Base-by-base conservation (phyloP, 2,329 filamentous ascomycete genomes). In the Acarospora socialis region DNA sequence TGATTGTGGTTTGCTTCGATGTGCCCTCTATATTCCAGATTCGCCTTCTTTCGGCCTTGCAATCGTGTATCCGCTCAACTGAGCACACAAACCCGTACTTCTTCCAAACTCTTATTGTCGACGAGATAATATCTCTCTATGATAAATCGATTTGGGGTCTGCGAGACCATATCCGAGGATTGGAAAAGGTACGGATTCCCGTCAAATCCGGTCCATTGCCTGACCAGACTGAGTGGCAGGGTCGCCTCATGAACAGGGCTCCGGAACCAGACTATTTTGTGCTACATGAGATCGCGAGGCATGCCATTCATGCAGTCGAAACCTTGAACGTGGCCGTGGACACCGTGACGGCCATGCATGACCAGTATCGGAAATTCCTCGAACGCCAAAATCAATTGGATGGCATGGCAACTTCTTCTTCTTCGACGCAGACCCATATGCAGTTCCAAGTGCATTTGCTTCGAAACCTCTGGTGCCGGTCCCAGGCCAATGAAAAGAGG, bases 251-350 rank as follows among this genome's bases (percentile, higher is more conserved):
- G 21, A 23, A 8, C 21, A 23, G 8, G n/a, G 8, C 21, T 23
- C 8, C 8, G 21, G 8, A 8, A 8, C 21, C 4, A 29, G 31
- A 48, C 17, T 49, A 49, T 33, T 40, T 39, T 7, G 33, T 39
- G 8, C 44, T 53, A 2, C 51, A 55, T 34, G 46, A 55, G 16
- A 46, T 49, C 25, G 46, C 46, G 4, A 41, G 52, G 7, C 52
- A 55, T 33, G 43, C 45, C 14, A 47, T 51, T 15, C 50, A 55
- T 30, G 45, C 40, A 3, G 45, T 42, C 4, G 52, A 55, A 37
- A 48, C 45, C 4, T 43, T 55, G n/a, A 43, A 48, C 5, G 45
- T 54, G 5, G 48, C 52, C 0, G 39, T 46, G 17, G 44, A 52
- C 17, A 52, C 45, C 3, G 20, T 52, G 16, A 24, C 38, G 4